Evolutionary conservation across 2,329 filamentous ascomycete species (phyloP), one percentile per base, ranked within the genome.

Genomic region (Didymella lethalis): DNA sequence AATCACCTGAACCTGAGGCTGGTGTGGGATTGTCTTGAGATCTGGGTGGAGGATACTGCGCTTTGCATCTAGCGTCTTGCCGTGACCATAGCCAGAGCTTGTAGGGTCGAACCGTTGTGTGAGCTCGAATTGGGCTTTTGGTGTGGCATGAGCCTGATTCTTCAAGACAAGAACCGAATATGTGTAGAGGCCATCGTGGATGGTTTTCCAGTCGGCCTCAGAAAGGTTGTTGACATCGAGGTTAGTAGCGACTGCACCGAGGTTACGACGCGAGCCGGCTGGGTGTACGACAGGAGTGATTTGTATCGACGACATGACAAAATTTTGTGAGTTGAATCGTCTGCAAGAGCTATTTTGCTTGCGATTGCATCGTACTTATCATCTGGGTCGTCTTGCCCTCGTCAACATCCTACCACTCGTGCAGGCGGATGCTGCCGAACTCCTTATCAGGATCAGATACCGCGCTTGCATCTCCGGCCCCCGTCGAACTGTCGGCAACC

Each of bases 1-100:
- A 61, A 93, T 93, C 54, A 93, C 87, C 70, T 93, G 90, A 1
- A 91, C 88, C 73, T 93, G 90, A 0, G 90, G 89, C 73, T 93
- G 90, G 66, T 91, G 88, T 0, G 90, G 90, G 41, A 93, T 86
- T 0, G 90, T 93, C 79, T 93, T 92, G 18, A 93, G 82, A 67
- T 93, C 91, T 0, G 90, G 90, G 71, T 93, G 90, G 18, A 93
- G 83, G 67, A 93, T 87, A 54, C 79, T 82, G 51, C 82, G 84
- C 73, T 87, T 87, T 7, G 82, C 82, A 66, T 92, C 89, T 47
- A 91, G 80, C 0, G 89, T 90, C 77, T 90, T 91, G 71, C 90
- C 90, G 72, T 93, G 90, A 16, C 90, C 90, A 75, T 93, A 93
- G 14, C 83, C 84, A 14, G 82, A 82, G 1, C 83, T 82, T 6